Evolutionary conservation across 176 grass and related monocot genomes (phyloP).

Genomic region (Avena eriantha): DNA sequence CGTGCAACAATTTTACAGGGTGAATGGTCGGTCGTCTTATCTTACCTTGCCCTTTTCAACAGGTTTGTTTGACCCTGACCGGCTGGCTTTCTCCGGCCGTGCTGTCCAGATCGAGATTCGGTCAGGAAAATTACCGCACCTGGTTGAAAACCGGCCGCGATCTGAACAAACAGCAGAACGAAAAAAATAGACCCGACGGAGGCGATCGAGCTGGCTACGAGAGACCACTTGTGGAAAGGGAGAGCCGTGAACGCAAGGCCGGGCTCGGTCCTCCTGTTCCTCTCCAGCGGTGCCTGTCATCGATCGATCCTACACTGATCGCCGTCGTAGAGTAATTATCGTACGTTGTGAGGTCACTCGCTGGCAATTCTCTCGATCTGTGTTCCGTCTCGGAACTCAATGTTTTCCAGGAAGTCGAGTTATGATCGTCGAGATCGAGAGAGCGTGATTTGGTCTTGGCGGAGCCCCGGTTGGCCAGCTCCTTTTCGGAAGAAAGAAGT

Average conservation of each 20-base stretch:
- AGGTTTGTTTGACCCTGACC: not conserved
- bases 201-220: not conserved
- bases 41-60: not conserved
- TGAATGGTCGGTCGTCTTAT: not conserved
- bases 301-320: not conserved
- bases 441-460: not conserved
- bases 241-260: not conserved
- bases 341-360: not conserved
- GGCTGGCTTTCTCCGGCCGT: too few relatives aligned
- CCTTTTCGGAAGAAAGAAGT: too few relatives aligned
- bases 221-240: slow-evolving; percentile 17
- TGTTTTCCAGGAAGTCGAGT: not conserved
- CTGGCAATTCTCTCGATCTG: not conserved
- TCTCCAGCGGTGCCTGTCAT: not conserved
- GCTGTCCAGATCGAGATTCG: not conserved
- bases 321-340: not conserved
- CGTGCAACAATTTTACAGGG: not conserved
- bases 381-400: not conserved
- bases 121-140: not conserved
- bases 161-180: not conserved
- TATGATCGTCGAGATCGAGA: not conserved
- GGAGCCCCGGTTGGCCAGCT: too few relatives aligned
- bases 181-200: not conserved
- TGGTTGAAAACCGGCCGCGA: not conserved
- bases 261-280: not conserved